phyloP scores from a whole-genome alignment of 805 yeast species.

The Phaffomyces antillensis region DNA sequence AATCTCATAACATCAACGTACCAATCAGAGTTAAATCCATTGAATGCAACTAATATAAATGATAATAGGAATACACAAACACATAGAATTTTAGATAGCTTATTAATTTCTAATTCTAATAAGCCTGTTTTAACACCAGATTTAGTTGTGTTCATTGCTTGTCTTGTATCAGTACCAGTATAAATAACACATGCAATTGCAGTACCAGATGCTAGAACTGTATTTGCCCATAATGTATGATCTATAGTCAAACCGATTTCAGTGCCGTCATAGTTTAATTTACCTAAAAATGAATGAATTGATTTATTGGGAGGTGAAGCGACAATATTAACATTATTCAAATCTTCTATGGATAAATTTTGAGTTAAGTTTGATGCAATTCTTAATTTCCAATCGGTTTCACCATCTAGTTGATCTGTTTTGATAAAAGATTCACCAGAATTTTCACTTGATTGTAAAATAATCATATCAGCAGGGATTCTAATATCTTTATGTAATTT shows the following conservation, averaged over 20 bases:
- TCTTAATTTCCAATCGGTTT: slow-evolving; percentile 96
- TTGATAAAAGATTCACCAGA: slow-evolving; percentile 88
- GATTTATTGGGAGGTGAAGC: slow-evolving; percentile 81
- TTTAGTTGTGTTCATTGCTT: slow-evolving; percentile 84
- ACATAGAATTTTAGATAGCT: slow-evolving; percentile 81
- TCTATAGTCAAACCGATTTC: slow-evolving; percentile 71
- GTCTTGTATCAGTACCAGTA: slow-evolving; percentile 92
- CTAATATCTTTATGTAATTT: slow-evolving; percentile 72
- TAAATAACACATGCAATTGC: slow-evolving; percentile 84
- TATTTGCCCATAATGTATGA: slow-evolving; percentile 96
- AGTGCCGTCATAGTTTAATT: slow-evolving; percentile 50
- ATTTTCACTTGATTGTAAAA: slow-evolving; percentile 74
- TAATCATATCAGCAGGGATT: slow-evolving; percentile 88
- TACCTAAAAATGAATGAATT: slow-evolving; percentile 78
- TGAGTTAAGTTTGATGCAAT: slow-evolving; percentile 74
- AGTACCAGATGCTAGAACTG: slow-evolving; percentile 91
- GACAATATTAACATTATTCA: slow-evolving; percentile 49
- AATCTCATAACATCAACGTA: slow-evolving; percentile 87
- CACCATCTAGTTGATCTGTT: slow-evolving; percentile 98
- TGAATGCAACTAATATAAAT: slow-evolving; percentile 66
- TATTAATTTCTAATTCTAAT: slow-evolving; percentile 85
- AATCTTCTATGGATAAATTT: slow-evolving; percentile 39
- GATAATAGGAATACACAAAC: slow-evolving; percentile 77
- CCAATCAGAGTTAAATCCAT: slow-evolving; percentile 75
- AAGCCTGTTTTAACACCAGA: slow-evolving; percentile 86